Base-by-base conservation (phyloP, 768 basidiomycete genomes). In the Boletus patriciae region DNA sequence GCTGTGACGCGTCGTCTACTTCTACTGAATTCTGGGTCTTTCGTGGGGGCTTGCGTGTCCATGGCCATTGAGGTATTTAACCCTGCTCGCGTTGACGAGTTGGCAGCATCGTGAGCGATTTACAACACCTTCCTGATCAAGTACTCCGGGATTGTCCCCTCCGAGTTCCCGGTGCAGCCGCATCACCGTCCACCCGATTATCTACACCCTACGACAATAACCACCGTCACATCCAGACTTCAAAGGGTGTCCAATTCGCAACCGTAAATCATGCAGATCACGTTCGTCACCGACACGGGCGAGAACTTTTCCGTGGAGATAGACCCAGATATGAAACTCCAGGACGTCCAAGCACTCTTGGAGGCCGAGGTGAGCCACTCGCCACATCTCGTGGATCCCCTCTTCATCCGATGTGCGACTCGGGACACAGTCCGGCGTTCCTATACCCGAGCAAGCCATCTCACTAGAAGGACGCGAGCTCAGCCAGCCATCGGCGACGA, bases 301-400 rank as follows among this genome's bases (percentile, higher is more conserved):
- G 77, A 85, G 54, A 76, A 79, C 2, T 90, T 82, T 62, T 66
- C 73, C 40, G 75, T 96, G 49, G 95, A 98, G 68, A 92, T 97
- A 62, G 92, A 94, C 74, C 82, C 91, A 2, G 81, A 80, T 51
- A 94, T 98, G 90, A 86, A 92, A 71, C 82, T 98, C 29, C 90
- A 92, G 77, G 90, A 95, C 70, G 86, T 98, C 37, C 88, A 89
- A 82, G 96, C 92, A 13, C 78, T 98, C 52, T 79, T 97, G n/a
- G 94, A 97, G 73, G 95, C 88, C 0, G 95, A 98, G 84, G 96
- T 94, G 70, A 70, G 86, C 69, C n/a, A 42, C 50, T 33, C 19
- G 18, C 23, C 23, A 11, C 29, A 43, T 47, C 31, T n/a, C 46
- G 12, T 43, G 29, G 9, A 23, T n/a, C 37, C 31, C 38, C 44